A percentile compares a stretch with the other conserved stretches of the same genome.
These are phyloP conservation scores for Triticum turgidum DNA, from an alignment of 176 grass and related monocot species.

Conservation along the genomic window DNA sequence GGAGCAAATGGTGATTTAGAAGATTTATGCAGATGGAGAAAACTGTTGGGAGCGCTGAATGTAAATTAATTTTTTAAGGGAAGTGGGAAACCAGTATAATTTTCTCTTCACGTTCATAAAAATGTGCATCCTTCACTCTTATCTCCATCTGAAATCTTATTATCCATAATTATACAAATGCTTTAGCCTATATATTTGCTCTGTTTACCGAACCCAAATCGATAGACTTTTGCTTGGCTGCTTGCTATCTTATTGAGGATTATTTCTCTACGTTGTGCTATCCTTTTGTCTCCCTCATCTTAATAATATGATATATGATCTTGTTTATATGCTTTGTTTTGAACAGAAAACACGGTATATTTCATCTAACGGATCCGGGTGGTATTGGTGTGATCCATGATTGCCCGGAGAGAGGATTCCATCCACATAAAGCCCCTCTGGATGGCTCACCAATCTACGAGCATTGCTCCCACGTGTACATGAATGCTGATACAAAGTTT, in stretches of 20 bases:
- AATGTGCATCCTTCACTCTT: neutral
- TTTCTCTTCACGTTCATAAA: constrained; percentile 18
- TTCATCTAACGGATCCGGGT: constrained; percentile 94
- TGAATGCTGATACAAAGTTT: constrained; percentile 78
- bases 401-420: constrained; percentile 92
- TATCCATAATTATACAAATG: neutral
- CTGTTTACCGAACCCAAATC: neutral
- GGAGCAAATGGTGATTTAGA: neutral
- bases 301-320: constrained; percentile 17
- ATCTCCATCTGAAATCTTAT: neutral
- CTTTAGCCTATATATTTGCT: constrained; percentile 1
- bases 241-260: neutral
- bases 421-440: constrained; percentile 80
- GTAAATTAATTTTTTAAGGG: neutral
- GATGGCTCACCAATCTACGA: constrained; percentile 90
- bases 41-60: neutral
- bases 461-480: constrained; percentile 92
- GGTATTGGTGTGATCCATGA: constrained; percentile 89
- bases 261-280: constrained; percentile 14
- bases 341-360: constrained; percentile 93
- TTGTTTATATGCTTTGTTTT: constrained; percentile 40
- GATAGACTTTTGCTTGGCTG: neutral
- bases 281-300: neutral
- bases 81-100: neutral
- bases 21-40: neutral